Conservation (phyloP, 2,329 filamentous ascomycete genomes). For the Venturiaceae sp. region DNA sequence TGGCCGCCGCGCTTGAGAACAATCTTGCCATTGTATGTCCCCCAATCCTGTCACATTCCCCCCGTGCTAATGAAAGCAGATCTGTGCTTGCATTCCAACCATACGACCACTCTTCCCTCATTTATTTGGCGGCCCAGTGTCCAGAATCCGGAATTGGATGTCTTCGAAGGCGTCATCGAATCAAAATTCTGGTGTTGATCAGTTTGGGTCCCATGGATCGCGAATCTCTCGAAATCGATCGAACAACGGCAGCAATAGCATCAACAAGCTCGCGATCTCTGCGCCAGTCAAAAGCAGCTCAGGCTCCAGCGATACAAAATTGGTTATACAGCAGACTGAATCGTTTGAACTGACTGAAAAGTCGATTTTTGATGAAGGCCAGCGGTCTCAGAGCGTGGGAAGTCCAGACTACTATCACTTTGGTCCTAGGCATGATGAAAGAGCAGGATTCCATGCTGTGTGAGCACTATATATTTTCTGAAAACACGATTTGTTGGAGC, state of each 20-base stretch:
- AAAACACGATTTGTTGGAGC: neutral
- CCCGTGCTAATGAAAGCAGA: neutral
- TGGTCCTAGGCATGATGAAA: neutral
- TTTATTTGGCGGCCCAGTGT: neutral
- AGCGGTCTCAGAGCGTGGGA: neutral
- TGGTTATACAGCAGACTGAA: neutral
- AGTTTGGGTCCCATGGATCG: neutral
- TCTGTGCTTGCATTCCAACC: constrained; percentile 7
- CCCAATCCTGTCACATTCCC: neutral
- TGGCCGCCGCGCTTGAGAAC: constrained; percentile 1
- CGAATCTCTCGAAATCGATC: neutral
- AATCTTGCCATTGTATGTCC: constrained; percentile 4
- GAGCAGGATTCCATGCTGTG: neutral
- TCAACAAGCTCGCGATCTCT: neutral
- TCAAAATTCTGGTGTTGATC: neutral
- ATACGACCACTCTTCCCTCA: constrained; percentile 6
- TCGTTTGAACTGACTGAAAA: neutral
- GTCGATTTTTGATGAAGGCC: neutral
- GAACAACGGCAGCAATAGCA: neutral
- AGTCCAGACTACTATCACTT: neutral
- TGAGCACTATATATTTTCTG: neutral
- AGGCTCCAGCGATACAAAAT: neutral
- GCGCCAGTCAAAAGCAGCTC: neutral
- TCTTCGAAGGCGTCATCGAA: neutral
- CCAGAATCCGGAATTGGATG: neutral